Conservation (phyloP, 2,329 filamentous ascomycete genomes). For the Fusarium illudens region DNA sequence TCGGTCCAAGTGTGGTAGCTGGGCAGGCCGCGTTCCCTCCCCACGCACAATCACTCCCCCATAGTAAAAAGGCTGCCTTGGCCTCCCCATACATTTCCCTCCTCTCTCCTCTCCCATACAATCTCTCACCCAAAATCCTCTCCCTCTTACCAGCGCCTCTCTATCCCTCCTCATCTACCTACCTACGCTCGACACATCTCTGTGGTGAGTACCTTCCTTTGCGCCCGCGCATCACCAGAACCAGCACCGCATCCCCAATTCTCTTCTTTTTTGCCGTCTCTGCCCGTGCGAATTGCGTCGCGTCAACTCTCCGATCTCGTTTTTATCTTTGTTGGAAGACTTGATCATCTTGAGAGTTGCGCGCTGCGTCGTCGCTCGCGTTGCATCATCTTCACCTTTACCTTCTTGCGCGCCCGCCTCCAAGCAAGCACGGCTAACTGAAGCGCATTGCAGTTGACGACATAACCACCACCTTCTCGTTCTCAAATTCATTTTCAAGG, state of each 20-base stretch:
- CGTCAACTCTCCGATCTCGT: constrained; percentile 25
- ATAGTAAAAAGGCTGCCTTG: constrained; percentile 71
- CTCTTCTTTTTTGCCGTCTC: constrained; percentile 45
- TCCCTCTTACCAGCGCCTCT: constrained; percentile 59
- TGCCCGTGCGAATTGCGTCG: constrained; percentile 14
- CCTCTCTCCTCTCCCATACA: constrained; percentile 70
- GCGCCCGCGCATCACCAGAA: constrained; percentile 17
- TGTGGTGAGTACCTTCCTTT: constrained; percentile 61
- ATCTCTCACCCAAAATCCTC: constrained; percentile 64
- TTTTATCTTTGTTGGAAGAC: constrained; percentile 30
- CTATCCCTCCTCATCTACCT: constrained; percentile 45
- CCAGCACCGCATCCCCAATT: constrained; percentile 50
- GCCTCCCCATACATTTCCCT: constrained; percentile 63
- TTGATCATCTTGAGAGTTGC: constrained; percentile 29
- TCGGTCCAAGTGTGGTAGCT: constrained; percentile 41
- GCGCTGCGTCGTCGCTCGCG: constrained; percentile 17
- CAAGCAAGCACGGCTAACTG: constrained; percentile 34
- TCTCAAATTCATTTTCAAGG: constrained; percentile 31
- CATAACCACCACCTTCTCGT: constrained; percentile 21
- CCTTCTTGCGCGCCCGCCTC: constrained; percentile 25
- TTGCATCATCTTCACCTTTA: constrained; percentile 29
- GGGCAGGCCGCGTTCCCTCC: constrained; percentile 44
- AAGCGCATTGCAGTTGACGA: constrained; percentile 44
- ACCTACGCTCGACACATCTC: constrained; percentile 51
- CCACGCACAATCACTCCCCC: constrained; percentile 67